These are phyloP conservation scores for Wickerhamiella sorbophila DNA, from an alignment of 805 yeast genomes.

Conservation along the genomic window DNA sequence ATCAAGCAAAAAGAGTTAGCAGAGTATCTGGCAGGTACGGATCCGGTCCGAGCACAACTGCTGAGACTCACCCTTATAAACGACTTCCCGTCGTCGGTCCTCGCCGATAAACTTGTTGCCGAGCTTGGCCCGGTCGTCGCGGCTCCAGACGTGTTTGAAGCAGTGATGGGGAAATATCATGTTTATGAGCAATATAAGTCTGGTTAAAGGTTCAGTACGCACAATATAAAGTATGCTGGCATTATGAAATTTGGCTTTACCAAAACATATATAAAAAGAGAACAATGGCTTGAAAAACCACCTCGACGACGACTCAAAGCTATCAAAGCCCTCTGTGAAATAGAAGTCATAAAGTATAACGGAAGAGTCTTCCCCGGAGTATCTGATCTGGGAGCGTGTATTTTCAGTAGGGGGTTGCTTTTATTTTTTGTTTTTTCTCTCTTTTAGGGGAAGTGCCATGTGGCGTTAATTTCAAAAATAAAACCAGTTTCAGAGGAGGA, in stretches of 20 bases:
- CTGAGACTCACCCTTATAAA: conserved; percentile 4
- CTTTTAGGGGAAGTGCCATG: too few relatives aligned
- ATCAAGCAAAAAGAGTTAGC: conserved; percentile 2
- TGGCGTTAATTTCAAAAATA: too few relatives aligned
- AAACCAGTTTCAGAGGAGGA: too few relatives aligned
- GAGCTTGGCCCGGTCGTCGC: conserved; percentile 2
- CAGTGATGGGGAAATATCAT: neutral
- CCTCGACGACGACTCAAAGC: too few relatives aligned
- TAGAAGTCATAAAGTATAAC: too few relatives aligned
- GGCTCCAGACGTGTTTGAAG: neutral
- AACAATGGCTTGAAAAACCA: neutral
- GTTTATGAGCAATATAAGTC: neutral
- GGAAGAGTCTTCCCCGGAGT: too few relatives aligned
- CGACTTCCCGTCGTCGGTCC: conserved; percentile 6
- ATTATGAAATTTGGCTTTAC: neutral
- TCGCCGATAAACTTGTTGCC: conserved; percentile 1
- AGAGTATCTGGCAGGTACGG: conserved; percentile 1
- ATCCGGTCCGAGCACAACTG: conserved; percentile 5
- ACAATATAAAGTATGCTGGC: neutral
- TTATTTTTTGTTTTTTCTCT: too few relatives aligned
- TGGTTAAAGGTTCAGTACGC: too few relatives aligned
- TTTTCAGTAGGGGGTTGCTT: too few relatives aligned
- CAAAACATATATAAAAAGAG: neutral
- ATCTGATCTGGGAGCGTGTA: too few relatives aligned
- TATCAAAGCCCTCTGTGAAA: too few relatives aligned